Evolutionary conservation across 1,284 basidiomycete species (phyloP).

Genomic region (Malassezia slooffiae): DNA sequence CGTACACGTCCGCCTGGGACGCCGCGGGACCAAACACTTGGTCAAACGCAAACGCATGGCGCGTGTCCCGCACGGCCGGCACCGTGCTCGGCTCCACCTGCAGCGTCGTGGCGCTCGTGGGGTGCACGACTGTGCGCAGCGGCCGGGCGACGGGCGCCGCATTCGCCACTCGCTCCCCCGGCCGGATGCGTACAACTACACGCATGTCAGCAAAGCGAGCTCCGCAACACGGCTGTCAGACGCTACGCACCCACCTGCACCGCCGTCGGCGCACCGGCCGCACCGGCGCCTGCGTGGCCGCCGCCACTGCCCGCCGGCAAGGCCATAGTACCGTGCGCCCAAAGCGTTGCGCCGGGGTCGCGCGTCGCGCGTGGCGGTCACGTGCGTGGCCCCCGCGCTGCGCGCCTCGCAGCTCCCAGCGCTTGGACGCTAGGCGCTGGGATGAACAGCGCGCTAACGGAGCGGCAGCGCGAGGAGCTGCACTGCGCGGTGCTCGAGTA

Average conservation of each 20-base stretch:
- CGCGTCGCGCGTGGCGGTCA: no score
- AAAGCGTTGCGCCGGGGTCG: no score
- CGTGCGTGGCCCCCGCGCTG: no score
- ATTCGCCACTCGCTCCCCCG: slow-evolving; percentile 3
- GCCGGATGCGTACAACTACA: slow-evolving; percentile 12
- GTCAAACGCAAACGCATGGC: slow-evolving; percentile 79
- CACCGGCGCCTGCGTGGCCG: no score
- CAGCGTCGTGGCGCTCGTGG: background rate
- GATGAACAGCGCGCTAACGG: slow-evolving; percentile 53
- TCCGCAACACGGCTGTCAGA: background rate
- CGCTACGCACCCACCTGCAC: slow-evolving; percentile 11
- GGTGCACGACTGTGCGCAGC: slow-evolving; percentile 8
- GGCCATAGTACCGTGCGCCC: no score
- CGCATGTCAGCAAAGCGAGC: no score
- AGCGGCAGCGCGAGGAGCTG: slow-evolving; percentile 73
- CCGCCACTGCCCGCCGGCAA: no score
- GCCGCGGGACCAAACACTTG: slow-evolving; percentile 74
- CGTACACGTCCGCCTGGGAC: slow-evolving; percentile 74
- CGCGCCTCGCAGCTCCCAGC: no score
- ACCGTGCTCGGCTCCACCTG: slow-evolving; percentile 4
- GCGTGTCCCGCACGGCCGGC: slow-evolving; percentile 52
- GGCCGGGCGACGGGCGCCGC: slow-evolving; percentile 5
- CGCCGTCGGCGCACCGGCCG: background rate
- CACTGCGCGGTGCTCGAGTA: slow-evolving; percentile 78
- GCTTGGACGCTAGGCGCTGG: no score